These are phyloP conservation scores for Puccinia polysora DNA, from an alignment of 1,284 basidiomycete genomes.

Conservation along the genomic window DNA sequence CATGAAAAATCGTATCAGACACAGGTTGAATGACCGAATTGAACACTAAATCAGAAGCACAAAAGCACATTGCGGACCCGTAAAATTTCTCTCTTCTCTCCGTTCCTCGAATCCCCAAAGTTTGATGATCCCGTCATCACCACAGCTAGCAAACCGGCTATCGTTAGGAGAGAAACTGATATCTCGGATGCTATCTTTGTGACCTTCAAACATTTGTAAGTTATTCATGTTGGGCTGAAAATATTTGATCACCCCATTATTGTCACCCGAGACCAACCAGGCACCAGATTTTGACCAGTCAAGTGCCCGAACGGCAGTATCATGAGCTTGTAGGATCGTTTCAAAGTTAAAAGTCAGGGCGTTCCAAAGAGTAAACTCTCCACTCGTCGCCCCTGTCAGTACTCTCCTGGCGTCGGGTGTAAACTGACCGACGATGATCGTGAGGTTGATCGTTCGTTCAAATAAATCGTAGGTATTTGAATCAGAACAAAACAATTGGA, in stretches of 20 bases:
- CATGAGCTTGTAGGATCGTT: slow-evolving; percentile 88
- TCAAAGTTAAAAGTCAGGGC: slow-evolving; percentile 99
- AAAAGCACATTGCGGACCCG: slow-evolving; percentile 59
- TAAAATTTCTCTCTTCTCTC: slow-evolving; percentile 76
- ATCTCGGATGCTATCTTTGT: slow-evolving; percentile 69
- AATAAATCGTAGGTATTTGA: background rate
- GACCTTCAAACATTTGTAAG: slow-evolving; percentile 83
- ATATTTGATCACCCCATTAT: slow-evolving; percentile 92
- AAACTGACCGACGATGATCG: slow-evolving; percentile 62
- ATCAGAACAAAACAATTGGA: background rate
- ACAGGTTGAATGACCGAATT: background rate
- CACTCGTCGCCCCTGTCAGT: slow-evolving; percentile 89
- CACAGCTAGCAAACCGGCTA: slow-evolving; percentile 81
- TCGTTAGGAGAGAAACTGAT: slow-evolving; percentile 89
- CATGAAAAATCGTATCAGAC: background rate
- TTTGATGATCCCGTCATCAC: slow-evolving; percentile 87
- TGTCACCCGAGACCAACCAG: slow-evolving; percentile 87
- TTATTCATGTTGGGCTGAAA: slow-evolving; percentile 99
- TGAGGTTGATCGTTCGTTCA: slow-evolving; percentile 5
- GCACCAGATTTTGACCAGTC: slow-evolving; percentile 84
- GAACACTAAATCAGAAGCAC: background rate
- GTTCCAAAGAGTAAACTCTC: slow-evolving; percentile 99
- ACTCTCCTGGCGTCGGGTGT: slow-evolving; percentile 89
- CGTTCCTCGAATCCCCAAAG: slow-evolving; percentile 94
- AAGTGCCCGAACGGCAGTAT: slow-evolving; percentile 83